Evolutionary conservation across 192 early-diverging fungal species (phyloP).

Genomic region (Podila epicladia): DNA sequence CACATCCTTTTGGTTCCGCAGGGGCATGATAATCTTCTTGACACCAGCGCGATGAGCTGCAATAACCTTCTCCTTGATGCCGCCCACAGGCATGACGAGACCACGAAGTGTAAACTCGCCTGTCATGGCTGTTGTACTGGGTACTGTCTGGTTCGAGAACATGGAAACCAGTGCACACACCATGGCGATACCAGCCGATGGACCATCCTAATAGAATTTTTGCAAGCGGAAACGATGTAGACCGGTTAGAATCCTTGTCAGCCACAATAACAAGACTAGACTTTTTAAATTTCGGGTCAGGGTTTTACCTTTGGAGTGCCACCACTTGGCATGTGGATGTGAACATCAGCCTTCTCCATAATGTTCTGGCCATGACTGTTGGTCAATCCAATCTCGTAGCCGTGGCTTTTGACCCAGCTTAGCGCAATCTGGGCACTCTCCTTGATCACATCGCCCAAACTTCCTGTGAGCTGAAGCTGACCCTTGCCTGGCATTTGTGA

Average conservation of each 20-base stretch:
- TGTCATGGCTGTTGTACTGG: conserved; percentile 77
- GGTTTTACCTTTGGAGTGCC: conserved; percentile 69
- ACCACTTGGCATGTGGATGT: conserved; percentile 89
- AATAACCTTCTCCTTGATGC: conserved; percentile 89
- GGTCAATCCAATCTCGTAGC: conserved; percentile 64
- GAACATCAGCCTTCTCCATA: conserved; percentile 75
- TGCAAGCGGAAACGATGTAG: not conserved
- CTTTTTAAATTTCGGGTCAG: not conserved
- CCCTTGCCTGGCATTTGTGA: conserved; percentile 80
- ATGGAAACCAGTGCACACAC: conserved; percentile 84
- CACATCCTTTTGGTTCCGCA: conserved; percentile 76
- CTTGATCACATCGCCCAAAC: conserved; percentile 85
- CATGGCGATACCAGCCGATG: conserved; percentile 75
- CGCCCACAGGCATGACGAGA: conserved; percentile 84
- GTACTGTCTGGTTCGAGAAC: conserved; percentile 65
- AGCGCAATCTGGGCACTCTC: conserved; percentile 83
- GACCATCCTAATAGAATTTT: conserved; percentile 67
- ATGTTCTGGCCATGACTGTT: conserved; percentile 50
- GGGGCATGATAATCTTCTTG: conserved; percentile 75
- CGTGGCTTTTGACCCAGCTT: conserved; percentile 82
- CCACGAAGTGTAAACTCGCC: conserved; percentile 89
- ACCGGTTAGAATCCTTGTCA: not conserved
- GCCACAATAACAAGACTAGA: not conserved
- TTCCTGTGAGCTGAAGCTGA: conserved; percentile 72
- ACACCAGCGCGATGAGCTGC: conserved; percentile 86